Conservation (phyloP, 2,329 filamentous ascomycete genomes). For the Botrytis cinerea region DNA sequence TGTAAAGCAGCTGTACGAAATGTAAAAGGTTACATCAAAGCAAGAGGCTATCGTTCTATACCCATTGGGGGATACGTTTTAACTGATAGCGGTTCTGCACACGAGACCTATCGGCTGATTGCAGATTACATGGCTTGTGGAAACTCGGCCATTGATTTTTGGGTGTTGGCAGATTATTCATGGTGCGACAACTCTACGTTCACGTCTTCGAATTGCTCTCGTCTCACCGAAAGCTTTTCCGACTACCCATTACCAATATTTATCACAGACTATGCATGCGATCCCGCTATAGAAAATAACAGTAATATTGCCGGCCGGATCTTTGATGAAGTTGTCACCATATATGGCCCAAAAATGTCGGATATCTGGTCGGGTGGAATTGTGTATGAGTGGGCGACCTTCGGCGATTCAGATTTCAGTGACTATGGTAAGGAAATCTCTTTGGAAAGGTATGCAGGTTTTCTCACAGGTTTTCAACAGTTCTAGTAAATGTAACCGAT, state of each 20-base stretch:
- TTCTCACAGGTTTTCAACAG: constrained; percentile 2
- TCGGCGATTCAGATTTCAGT: not conserved
- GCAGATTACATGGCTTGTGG: too few species aligned
- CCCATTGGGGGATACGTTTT: too few species aligned
- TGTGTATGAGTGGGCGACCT: not conserved
- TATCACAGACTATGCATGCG: not conserved
- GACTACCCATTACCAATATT: not conserved
- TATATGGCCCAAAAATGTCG: not conserved
- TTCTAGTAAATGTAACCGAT: constrained; percentile 38
- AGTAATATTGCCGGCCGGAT: not conserved
- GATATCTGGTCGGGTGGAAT: not conserved
- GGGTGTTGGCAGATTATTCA: too few species aligned
- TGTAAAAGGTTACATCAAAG: too few species aligned
- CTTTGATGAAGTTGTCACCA: not conserved
- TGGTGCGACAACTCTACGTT: not conserved
- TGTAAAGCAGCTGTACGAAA: too few species aligned
- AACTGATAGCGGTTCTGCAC: too few species aligned
- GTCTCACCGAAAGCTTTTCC: not conserved
- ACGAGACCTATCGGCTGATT: too few species aligned
- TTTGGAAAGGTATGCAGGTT: not conserved
- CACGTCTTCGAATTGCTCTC: not conserved
- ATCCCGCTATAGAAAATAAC: not conserved
- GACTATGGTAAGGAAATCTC: not conserved
- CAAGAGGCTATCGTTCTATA: too few species aligned
- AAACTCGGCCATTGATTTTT: too few species aligned